These are phyloP conservation scores for Volvox africanus DNA, from an alignment of 139 green algal species.

Conservation along the genomic window DNA sequence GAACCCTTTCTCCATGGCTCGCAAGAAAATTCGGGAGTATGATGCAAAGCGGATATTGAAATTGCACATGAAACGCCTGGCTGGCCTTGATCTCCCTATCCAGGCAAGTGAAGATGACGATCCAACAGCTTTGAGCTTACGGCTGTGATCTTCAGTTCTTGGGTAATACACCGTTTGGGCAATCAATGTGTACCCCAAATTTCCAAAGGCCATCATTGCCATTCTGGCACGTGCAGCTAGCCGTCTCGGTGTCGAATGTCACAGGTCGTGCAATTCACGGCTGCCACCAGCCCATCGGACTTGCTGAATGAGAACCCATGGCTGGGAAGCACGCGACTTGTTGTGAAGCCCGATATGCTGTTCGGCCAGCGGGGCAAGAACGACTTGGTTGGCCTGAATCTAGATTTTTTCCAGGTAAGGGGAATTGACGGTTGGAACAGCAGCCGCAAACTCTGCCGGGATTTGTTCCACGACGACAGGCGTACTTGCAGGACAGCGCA, in stretches of 20 bases:
- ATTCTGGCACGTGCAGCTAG: neutral
- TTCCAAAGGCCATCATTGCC: too few species aligned
- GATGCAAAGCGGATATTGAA: constrained; percentile 89
- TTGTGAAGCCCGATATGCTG: constrained; percentile 97
- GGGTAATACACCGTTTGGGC: too few species aligned
- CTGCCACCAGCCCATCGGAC: constrained; percentile 74
- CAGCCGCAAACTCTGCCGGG: neutral
- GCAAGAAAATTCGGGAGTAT: constrained; percentile 85
- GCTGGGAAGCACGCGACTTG: constrained; percentile 79
- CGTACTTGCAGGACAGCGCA: too few species aligned
- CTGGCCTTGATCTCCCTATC: constrained; percentile 78
- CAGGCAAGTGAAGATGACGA: constrained; percentile 35
- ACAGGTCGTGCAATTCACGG: constrained; percentile 45
- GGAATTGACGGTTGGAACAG: neutral
- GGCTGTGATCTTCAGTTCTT: too few species aligned
- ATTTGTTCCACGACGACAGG: too few species aligned
- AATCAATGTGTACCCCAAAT: too few species aligned
- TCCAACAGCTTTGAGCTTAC: neutral
- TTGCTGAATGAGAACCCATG: constrained; percentile 80
- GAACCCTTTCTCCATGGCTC: constrained; percentile 50
- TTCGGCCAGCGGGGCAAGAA: constrained; percentile 97
- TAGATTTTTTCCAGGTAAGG: constrained; percentile 57
- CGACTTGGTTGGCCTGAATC: constrained; percentile 90
- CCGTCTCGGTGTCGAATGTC: neutral
- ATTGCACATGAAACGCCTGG: constrained; percentile 77